Conservation (phyloP, 805 yeast species). For the Jamesozyma gamospora region DNA sequence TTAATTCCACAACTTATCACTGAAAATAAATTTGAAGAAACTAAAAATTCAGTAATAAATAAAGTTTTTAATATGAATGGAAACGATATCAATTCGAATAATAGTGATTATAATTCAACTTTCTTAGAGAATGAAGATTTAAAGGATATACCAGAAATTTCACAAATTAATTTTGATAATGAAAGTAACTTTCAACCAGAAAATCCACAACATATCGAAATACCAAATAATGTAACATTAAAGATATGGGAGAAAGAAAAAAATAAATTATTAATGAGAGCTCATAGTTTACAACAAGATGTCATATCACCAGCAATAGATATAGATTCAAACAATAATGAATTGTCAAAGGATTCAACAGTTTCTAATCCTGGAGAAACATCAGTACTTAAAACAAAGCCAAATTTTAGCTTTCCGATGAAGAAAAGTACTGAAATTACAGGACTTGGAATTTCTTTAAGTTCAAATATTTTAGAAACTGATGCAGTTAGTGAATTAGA, state of each 20-base stretch:
- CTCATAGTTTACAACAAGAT: slow-evolving; percentile 9
- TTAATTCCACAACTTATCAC: slow-evolving; percentile 4
- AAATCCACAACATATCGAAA: slow-evolving; percentile 4
- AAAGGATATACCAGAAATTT: slow-evolving; percentile 16
- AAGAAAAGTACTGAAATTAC: slow-evolving; percentile 1
- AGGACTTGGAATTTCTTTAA: background rate
- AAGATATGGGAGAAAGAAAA: slow-evolving; percentile 21
- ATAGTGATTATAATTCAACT: slow-evolving; percentile 1
- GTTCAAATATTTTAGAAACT: background rate
- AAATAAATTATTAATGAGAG: slow-evolving; percentile 9
- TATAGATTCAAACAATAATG: no score
- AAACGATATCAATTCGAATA: background rate
- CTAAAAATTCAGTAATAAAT: background rate
- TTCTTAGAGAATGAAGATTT: slow-evolving; percentile 11
- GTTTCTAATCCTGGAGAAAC: background rate
- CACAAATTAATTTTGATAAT: slow-evolving; percentile 6
- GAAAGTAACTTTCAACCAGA: background rate
- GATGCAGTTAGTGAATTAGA: slow-evolving; percentile 26
- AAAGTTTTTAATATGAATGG: background rate
- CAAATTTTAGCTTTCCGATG: slow-evolving; percentile 16
- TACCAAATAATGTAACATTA: slow-evolving; percentile 14
- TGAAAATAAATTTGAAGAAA: background rate
- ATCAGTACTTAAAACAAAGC: slow-evolving; percentile 5
- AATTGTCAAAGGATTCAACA: no score
- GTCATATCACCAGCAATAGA: slow-evolving; percentile 12